Evolutionary conservation across 176 grass and related monocot species (phyloP), one percentile per base, ranked within the genome.

Genomic region (Eragrostis nindensis): DNA sequence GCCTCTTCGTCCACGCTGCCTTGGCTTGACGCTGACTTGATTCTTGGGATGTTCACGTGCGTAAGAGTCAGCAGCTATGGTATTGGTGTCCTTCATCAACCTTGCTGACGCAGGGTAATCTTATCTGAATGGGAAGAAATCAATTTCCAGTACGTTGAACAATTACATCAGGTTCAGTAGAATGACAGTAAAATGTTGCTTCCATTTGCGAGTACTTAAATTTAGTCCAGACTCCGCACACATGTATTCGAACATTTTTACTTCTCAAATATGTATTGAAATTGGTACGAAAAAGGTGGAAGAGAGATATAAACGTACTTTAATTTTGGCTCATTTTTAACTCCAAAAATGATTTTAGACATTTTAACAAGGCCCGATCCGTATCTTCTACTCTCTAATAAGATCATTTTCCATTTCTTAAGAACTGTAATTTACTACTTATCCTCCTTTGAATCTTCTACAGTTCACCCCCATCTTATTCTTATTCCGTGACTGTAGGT

Each of bases 1-100:
- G 32, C 4, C 32, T 47, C n/a, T 60, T 56, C 48, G 22, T 60
- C 25, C 42, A 77, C 8, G 38, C 56, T 78, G 73, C 83, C 67
- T n/a, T 73, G 11, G 25, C 16, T 65, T 17, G 74, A 83, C 15
- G 15, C 29, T 17, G 74, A 88, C 70, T 29, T 88, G 80, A 82
- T 83, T 88, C 80, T 75, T 30, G 5, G 60, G 18, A 68, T 40
- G 26, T 49, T 13, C 47, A 66, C 27, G 11, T 48, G 44, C 15
- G n/a, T 22, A 66, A 21, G 21, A 50, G 18, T 66, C 24, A 5
- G 18, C 26, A 43, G 19, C 43, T 62, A 13, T 57, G 8, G 66
- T 26, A 47, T 62, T 36, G 8, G 52, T 7, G 2, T 32, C 17
- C n/a, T 7, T 22, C 63, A 24, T 53, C 44, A 30, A 49, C 12